Evolutionary conservation across 2,329 filamentous ascomycete genomes (phyloP).

Genomic region (Fusarium protoensiforme): DNA sequence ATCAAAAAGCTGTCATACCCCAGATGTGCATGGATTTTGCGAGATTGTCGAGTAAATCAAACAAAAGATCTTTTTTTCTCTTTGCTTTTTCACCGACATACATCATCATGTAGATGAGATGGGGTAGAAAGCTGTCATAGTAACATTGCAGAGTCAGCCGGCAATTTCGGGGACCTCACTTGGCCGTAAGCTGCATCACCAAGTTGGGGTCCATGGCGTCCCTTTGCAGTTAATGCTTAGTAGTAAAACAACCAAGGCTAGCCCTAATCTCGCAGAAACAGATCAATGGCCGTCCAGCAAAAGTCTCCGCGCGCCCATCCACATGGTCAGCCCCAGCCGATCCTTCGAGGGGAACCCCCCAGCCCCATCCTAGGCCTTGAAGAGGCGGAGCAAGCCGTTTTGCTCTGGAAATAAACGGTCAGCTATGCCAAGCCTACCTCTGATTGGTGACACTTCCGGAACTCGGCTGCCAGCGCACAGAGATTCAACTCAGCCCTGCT

Average conservation of each 20-base stretch:
- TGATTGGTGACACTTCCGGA: neutral
- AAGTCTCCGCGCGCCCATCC: neutral
- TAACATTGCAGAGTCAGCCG: neutral
- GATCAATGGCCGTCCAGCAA: neutral
- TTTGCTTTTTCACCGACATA: neutral
- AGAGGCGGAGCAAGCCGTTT: neutral
- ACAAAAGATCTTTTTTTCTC: neutral
- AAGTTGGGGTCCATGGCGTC: neutral
- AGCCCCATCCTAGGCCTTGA: neutral
- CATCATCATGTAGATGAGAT: neutral
- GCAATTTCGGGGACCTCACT: neutral
- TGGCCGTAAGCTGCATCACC: neutral
- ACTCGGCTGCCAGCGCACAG: neutral
- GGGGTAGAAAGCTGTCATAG: neutral
- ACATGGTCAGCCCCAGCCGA: neutral
- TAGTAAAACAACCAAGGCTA: neutral
- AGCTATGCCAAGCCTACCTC: neutral
- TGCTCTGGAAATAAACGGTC: neutral
- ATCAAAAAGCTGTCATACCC: neutral
- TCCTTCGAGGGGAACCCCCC: neutral
- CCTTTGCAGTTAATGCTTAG: neutral
- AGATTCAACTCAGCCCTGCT: neutral
- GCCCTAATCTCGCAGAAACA: neutral
- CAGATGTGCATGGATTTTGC: neutral
- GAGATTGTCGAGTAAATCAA: neutral